These are phyloP conservation scores for Sphaerobolus stellatus DNA, from an alignment of 1,284 basidiomycete genomes.

Conservation along the genomic window DNA sequence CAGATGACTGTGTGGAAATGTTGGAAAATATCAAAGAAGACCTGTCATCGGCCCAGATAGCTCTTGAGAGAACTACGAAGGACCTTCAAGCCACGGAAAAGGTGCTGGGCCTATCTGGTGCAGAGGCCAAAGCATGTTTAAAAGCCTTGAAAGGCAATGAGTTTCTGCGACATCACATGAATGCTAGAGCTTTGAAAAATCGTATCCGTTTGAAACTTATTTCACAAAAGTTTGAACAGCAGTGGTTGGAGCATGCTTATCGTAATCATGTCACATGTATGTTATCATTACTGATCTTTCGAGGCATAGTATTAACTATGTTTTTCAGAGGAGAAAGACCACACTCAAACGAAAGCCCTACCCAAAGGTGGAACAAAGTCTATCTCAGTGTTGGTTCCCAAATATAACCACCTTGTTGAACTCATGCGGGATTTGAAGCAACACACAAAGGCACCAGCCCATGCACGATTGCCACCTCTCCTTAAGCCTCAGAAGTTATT, in stretches of 20 bases:
- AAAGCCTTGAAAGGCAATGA: constrained; percentile 3
- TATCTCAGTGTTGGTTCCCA: background rate
- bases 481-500: background rate
- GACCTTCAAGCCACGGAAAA: background rate
- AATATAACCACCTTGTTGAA: background rate
- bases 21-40: no score
- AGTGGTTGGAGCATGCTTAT: constrained; percentile 10
- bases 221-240: constrained; percentile 14
- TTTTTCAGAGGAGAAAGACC: background rate
- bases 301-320: background rate
- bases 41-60: no score
- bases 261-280: no score
- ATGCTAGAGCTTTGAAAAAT: constrained; percentile 15
- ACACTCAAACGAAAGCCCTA: background rate
- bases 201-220: constrained; percentile 8
- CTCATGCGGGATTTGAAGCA: background rate
- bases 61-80: background rate
- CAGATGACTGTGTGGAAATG: no score
- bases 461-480: background rate
- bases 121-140: constrained; percentile 7
- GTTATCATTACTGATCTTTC: constrained; percentile 12
- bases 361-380: background rate
- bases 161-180: constrained; percentile 9
- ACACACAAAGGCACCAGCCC: background rate
- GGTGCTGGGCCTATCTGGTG: background rate